Conservation (phyloP, 352 stramenopile genomes). For the Hyaloperonospora brassicae region DNA sequence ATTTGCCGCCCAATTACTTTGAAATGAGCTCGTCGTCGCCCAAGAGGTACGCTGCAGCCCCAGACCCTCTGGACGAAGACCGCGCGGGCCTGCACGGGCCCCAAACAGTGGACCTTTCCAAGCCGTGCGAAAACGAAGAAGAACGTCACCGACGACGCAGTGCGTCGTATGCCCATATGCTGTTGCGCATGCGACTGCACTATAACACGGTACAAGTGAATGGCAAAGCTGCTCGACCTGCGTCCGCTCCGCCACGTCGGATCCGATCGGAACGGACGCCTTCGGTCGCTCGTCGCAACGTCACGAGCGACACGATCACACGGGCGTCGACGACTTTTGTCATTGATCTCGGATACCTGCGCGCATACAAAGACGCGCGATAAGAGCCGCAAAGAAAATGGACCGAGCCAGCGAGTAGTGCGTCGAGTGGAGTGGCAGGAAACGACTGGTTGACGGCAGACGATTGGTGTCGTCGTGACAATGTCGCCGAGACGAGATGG, state of each 20-base stretch:
- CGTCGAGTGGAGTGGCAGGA: no score
- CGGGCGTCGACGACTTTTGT: neutral
- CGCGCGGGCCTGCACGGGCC: neutral
- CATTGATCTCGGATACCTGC: conserved; percentile 24
- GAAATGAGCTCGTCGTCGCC: conserved; percentile 20
- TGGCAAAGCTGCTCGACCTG: conserved; percentile 8
- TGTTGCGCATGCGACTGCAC: conserved; percentile 22
- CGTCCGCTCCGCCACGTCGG: conserved; percentile 19
- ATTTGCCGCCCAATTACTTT: conserved; percentile 24
- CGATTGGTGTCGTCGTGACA: no score
- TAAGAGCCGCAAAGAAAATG: neutral
- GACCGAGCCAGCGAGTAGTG: neutral
- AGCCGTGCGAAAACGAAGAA: conserved; percentile 21
- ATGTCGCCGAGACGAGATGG: no score
- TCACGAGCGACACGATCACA: conserved; percentile 1
- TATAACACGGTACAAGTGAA: conserved; percentile 25
- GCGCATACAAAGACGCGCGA: conserved; percentile 23
- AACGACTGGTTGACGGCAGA: no score
- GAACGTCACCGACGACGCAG: conserved; percentile 21
- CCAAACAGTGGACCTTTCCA: conserved; percentile 5
- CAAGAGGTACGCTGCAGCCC: conserved; percentile 2
- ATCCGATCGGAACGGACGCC: conserved; percentile 14
- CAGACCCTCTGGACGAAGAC: neutral
- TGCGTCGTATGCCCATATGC: conserved; percentile 21
- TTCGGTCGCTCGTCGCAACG: conserved; percentile 10